phyloP scores from a whole-genome alignment of 176 grass and related monocot genomes.

The Juncus inflexus region DNA sequence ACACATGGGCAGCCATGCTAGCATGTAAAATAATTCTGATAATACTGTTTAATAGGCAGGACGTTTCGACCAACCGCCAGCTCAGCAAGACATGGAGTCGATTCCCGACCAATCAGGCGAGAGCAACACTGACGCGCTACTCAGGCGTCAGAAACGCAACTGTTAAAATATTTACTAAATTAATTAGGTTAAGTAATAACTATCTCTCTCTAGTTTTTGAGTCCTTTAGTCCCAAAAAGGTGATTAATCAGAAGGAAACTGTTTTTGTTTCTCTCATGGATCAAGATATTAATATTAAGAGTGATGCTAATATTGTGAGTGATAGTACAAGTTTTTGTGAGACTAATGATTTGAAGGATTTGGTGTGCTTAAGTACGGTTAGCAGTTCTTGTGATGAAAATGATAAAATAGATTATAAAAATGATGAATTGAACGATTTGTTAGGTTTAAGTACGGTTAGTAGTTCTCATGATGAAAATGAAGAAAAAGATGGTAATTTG shows the following conservation, averaged over 20 bases:
- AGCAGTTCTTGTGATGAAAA: conserved; percentile 12
- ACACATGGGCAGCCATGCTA: no score
- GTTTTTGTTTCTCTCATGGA: conserved; percentile 26
- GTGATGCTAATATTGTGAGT: not conserved
- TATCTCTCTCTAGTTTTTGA: conserved; percentile 28
- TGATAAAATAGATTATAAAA: conserved; percentile 17
- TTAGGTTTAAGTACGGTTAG: conserved; percentile 8
- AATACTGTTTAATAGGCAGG: conserved; percentile 27
- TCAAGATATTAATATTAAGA: conserved; percentile 16
- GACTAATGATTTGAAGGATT: conserved; percentile 26
- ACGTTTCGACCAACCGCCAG: not conserved
- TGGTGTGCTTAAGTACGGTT: conserved; percentile 26
- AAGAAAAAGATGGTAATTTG: conserved; percentile 13
- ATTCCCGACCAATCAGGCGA: conserved; percentile 31
- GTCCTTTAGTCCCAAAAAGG: conserved; percentile 14
- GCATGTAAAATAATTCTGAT: no score
- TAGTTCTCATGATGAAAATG: conserved; percentile 9
- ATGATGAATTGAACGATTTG: no score
- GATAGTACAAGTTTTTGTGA: not conserved
- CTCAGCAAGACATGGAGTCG: conserved; percentile 29
- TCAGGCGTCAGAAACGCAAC: conserved; percentile 30
- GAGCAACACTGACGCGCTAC: conserved; percentile 29
- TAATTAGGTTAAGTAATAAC: conserved; percentile 18
- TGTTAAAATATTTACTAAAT: conserved; percentile 25
- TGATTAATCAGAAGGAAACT: not conserved